Conservation (phyloP, 768 basidiomycete genomes). For the Ephemerocybe angulata region DNA sequence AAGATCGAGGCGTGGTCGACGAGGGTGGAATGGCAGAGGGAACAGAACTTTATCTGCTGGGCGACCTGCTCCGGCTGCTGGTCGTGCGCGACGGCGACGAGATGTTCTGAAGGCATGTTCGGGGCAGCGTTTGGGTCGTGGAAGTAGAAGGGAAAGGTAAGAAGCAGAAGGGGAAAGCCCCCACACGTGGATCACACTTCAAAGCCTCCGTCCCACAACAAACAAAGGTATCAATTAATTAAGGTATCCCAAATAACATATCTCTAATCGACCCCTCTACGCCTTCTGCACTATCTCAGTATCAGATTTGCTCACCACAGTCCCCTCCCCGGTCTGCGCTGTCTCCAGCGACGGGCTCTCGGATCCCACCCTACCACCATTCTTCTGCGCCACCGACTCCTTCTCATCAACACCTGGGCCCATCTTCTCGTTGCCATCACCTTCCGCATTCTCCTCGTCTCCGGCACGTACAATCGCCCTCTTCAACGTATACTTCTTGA, state of each 20-base stretch:
- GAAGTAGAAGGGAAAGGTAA: constrained; percentile 15
- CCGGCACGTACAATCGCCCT: constrained; percentile 42
- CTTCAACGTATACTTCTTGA: constrained; percentile 58
- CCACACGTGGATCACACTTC: constrained; percentile 2
- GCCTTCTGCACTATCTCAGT: not conserved
- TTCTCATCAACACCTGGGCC: constrained; percentile 18
- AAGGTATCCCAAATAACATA: not conserved
- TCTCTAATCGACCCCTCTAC: not conserved
- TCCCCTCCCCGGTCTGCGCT: constrained; percentile 4
- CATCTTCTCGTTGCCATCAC: constrained; percentile 11
- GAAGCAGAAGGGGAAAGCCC: not conserved
- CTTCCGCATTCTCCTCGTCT: constrained; percentile 20
- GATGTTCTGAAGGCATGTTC: constrained; percentile 53
- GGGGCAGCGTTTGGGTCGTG: constrained; percentile 16
- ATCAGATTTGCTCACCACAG: not conserved
- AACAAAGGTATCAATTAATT: constrained; percentile 8
- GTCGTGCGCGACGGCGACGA: constrained; percentile 22
- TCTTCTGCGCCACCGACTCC: not conserved
- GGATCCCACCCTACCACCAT: not conserved
- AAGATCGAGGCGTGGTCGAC: constrained; percentile 30
- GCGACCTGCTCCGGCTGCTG: constrained; percentile 27
- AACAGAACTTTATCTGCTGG: constrained; percentile 41
- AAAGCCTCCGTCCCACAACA: constrained; percentile 4
- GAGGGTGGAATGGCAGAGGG: constrained; percentile 40
- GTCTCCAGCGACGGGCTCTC: not conserved